phyloP scores from a whole-genome alignment of 768 basidiomycete species.

The Brasilioporus rufonigricans region DNA sequence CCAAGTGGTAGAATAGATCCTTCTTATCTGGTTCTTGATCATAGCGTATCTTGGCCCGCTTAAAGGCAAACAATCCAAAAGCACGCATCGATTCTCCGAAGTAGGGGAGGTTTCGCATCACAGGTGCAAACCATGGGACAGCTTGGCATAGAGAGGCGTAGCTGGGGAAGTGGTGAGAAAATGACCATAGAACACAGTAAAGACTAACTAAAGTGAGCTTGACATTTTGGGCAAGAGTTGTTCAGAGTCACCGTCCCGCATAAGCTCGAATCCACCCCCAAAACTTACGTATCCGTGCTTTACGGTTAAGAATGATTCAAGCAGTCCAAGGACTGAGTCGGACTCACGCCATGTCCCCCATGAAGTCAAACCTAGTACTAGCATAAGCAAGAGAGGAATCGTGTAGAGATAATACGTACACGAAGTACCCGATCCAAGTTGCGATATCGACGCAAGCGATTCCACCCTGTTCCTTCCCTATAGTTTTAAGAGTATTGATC shows the following conservation, averaged over 20 bases:
- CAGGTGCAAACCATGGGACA: slow-evolving; percentile 24
- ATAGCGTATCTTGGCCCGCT: slow-evolving; percentile 24
- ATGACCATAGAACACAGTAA: not conserved
- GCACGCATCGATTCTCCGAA: slow-evolving; percentile 27
- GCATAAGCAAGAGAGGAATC: not conserved
- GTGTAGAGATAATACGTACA: slow-evolving; percentile 9
- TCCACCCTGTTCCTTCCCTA: slow-evolving; percentile 13
- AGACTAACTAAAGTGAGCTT: slow-evolving; percentile 28
- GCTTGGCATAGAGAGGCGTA: slow-evolving; percentile 14
- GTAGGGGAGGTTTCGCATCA: slow-evolving; percentile 31
- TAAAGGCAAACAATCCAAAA: slow-evolving; percentile 28
- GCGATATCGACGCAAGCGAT: slow-evolving; percentile 14
- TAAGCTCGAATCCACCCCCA: slow-evolving; percentile 37
- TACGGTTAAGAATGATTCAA: not conserved
- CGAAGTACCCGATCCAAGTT: slow-evolving; percentile 22
- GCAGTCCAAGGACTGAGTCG: not conserved
- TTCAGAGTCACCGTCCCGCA: slow-evolving; percentile 35
- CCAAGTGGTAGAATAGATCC: slow-evolving; percentile 44
- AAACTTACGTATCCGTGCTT: no score
- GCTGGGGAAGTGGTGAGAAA: slow-evolving; percentile 11
- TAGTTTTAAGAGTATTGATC: slow-evolving; percentile 7
- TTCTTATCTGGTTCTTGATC: slow-evolving; percentile 18
- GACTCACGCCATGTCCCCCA: slow-evolving; percentile 31
- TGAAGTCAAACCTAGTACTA: slow-evolving; percentile 22
- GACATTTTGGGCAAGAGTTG: slow-evolving; percentile 31